Evolutionary conservation across 176 grass and related monocot genomes (phyloP).

Genomic region (Dendrocalamus sinicus): DNA sequence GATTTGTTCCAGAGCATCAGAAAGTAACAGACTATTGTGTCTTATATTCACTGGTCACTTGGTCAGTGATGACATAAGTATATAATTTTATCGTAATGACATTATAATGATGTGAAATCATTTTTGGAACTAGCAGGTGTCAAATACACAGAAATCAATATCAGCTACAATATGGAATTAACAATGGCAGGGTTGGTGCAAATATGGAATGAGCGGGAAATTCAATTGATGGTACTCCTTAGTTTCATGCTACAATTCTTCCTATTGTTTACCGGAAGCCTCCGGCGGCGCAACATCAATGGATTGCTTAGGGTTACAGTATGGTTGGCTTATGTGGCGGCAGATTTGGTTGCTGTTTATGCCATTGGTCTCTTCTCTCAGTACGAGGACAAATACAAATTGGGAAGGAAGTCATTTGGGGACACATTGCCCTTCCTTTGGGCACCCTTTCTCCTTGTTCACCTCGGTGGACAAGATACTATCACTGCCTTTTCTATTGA

Average conservation of each 20-base stretch:
- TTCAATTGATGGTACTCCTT: neutral
- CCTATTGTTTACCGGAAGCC: neutral
- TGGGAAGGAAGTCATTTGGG: neutral
- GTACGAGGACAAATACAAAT: neutral
- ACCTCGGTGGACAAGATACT: no score
- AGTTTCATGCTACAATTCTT: neutral
- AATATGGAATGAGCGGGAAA: slow-evolving; percentile 25
- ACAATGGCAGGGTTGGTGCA: neutral
- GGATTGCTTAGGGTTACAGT: neutral
- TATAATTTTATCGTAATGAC: no score
- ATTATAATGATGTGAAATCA: neutral
- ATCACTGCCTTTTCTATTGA: neutral
- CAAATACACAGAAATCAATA: neutral
- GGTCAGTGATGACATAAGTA: no score
- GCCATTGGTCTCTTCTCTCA: slow-evolving; percentile 2
- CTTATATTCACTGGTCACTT: no score
- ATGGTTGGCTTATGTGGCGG: neutral
- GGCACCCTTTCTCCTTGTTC: no score
- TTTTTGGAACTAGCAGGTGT: neutral
- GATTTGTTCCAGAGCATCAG: no score
- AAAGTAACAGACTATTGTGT: no score
- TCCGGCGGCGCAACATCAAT: neutral
- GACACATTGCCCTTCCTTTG: neutral
- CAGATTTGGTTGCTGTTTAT: neutral
- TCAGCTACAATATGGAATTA: neutral